A percentile compares a stretch with the other conserved stretches of the same genome.
Conservation (phyloP, 1,284 basidiomycete genomes). For the Puccinia brachypodii region DNA sequence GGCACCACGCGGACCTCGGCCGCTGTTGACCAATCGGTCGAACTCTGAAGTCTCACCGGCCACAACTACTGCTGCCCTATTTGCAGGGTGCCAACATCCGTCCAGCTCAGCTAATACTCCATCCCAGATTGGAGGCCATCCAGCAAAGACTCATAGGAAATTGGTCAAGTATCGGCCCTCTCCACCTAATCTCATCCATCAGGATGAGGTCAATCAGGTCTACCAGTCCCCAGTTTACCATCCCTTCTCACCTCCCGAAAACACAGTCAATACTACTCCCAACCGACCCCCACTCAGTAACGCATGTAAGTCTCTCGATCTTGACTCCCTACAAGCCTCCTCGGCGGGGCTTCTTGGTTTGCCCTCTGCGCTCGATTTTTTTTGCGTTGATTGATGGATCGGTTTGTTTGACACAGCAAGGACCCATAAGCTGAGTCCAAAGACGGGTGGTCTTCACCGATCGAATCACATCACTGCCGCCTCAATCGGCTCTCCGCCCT, state of each 20-base stretch:
- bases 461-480: not conserved
- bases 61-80: not conserved
- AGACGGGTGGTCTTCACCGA: not conserved
- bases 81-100: not conserved
- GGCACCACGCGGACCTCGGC: not conserved
- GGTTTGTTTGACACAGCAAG: not conserved
- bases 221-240: not conserved
- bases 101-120: not conserved
- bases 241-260: not conserved
- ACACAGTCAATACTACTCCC: too few relatives aligned
- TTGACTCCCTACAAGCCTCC: too few relatives aligned
- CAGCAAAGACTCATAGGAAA: not conserved
- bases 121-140: not conserved
- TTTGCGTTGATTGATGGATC: too few relatives aligned
- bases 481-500: not conserved
- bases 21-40: not conserved
- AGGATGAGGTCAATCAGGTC: not conserved
- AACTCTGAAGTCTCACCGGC: not conserved
- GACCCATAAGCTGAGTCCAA: not conserved
- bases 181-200: not conserved
- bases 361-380: not conserved
- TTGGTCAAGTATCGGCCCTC: not conserved
- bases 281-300: slow-evolving; percentile 7
- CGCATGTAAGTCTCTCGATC: not conserved
- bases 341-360: not conserved